Conservation (phyloP, 768 basidiomycete species). For the Rhizopogon sp. region DNA sequence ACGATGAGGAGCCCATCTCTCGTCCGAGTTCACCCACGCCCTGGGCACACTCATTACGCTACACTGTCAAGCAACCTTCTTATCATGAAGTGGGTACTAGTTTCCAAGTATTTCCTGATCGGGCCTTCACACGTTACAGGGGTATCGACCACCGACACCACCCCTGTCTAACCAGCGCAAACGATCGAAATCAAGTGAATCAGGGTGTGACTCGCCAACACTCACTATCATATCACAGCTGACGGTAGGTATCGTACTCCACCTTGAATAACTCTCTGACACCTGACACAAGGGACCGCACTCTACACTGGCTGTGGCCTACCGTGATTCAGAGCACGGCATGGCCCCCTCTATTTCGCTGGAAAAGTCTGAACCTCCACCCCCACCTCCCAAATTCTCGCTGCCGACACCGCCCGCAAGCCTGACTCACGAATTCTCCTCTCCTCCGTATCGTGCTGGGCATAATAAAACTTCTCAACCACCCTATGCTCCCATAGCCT, state of each 20-base stretch:
- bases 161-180: constrained; percentile 37
- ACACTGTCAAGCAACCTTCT: neutral
- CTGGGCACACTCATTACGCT: constrained; percentile 19
- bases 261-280: constrained; percentile 1
- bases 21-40: constrained; percentile 32
- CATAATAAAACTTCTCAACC: constrained; percentile 15
- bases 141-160: constrained; percentile 57
- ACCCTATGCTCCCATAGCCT: constrained; percentile 19
- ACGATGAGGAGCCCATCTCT: constrained; percentile 27
- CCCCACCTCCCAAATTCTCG: constrained; percentile 19
- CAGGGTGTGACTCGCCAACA: constrained; percentile 29
- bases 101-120: neutral
- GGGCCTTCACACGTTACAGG: constrained; percentile 23
- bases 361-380: constrained; percentile 14
- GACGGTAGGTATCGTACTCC: constrained; percentile 12
- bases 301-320: constrained; percentile 17
- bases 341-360: constrained; percentile 9
- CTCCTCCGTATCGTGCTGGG: constrained; percentile 7
- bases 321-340: constrained; percentile 15
- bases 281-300: constrained; percentile 16
- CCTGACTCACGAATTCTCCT: constrained; percentile 18
- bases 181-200: constrained; percentile 27
- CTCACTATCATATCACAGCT: constrained; percentile 19
- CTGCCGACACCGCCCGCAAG: constrained; percentile 27
- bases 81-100: constrained; percentile 21